Conservation (phyloP, 306 rosid species). For the Corylus heterophylla region DNA sequence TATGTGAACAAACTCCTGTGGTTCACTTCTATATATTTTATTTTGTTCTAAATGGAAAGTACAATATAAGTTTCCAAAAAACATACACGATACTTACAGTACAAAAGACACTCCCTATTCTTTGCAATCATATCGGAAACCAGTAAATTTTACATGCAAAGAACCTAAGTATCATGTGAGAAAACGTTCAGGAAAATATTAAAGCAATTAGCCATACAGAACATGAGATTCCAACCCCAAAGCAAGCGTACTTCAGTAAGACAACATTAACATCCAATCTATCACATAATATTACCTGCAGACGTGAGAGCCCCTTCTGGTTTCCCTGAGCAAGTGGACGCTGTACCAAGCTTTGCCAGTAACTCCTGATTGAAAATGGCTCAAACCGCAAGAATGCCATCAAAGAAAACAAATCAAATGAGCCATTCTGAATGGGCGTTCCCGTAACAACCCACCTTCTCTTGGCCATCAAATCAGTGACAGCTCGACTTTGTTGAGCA, state of each 20-base stretch:
- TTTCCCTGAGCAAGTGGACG: constrained; percentile 59
- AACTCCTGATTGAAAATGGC: constrained; percentile 66
- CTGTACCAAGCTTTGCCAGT: constrained; percentile 75
- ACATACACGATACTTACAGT: not conserved
- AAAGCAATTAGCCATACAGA: not conserved
- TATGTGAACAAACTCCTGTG: not conserved
- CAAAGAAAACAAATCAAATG: constrained; percentile 69
- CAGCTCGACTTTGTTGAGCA: constrained; percentile 55
- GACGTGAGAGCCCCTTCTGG: constrained; percentile 50
- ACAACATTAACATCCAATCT: not conserved
- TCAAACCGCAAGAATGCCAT: constrained; percentile 73
- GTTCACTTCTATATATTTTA: not conserved
- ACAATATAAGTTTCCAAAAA: not conserved
- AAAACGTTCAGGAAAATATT: not conserved
- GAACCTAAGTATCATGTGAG: not conserved
- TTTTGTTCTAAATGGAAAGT: not conserved
- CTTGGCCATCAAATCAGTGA: constrained; percentile 45
- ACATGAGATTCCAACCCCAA: not conserved
- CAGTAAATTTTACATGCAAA: not conserved
- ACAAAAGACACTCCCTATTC: not conserved
- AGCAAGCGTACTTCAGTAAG: not conserved
- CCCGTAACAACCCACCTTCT: constrained; percentile 89
- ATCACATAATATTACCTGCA: constrained; percentile 57
- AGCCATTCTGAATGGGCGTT: constrained; percentile 74
- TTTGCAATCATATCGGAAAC: constrained; percentile 1